phyloP scores from a whole-genome alignment of 2,329 filamentous ascomycete species.

The Fusarium sp. region DNA sequence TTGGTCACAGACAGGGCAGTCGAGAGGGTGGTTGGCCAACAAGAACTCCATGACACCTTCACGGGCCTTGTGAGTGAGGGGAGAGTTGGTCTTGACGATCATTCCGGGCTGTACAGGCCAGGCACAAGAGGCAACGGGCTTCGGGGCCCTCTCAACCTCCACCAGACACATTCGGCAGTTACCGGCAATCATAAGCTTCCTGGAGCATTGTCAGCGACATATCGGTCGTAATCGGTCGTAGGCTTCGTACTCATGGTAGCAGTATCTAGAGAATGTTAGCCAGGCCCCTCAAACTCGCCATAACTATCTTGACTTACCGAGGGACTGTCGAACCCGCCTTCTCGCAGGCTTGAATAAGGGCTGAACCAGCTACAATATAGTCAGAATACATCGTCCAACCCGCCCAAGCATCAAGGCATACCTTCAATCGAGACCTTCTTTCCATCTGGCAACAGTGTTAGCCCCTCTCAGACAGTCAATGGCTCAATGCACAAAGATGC shows the following conservation, averaged over 20 bases:
- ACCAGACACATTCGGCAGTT: constrained; percentile 99
- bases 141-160: constrained; percentile 94
- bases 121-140: constrained; percentile 97
- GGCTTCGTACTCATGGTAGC: constrained; percentile 89
- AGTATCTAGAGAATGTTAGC: constrained; percentile 74
- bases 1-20: constrained; percentile 98
- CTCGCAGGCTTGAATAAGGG: constrained; percentile 98
- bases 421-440: constrained; percentile 99
- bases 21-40: constrained; percentile 92
- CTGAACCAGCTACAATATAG: constrained; percentile 79
- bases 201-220: constrained; percentile 58
- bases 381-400: constrained; percentile 48
- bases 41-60: constrained; percentile 99
- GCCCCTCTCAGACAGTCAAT: constrained; percentile 44
- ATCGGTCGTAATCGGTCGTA: constrained; percentile 43
- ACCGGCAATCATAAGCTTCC: constrained; percentile 98
- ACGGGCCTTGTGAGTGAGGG: constrained; percentile 94
- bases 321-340: constrained; percentile 93
- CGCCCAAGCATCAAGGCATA: constrained; percentile 54
- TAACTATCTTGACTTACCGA: constrained; percentile 63
- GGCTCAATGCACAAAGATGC: constrained; percentile 43
- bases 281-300: constrained; percentile 36
- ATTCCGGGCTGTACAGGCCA: constrained; percentile 99
- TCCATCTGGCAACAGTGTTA: constrained; percentile 72
- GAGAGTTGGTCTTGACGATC: constrained; percentile 98